Base-by-base conservation (phyloP, 768 basidiomycete species). In the Suillus spraguei region DNA sequence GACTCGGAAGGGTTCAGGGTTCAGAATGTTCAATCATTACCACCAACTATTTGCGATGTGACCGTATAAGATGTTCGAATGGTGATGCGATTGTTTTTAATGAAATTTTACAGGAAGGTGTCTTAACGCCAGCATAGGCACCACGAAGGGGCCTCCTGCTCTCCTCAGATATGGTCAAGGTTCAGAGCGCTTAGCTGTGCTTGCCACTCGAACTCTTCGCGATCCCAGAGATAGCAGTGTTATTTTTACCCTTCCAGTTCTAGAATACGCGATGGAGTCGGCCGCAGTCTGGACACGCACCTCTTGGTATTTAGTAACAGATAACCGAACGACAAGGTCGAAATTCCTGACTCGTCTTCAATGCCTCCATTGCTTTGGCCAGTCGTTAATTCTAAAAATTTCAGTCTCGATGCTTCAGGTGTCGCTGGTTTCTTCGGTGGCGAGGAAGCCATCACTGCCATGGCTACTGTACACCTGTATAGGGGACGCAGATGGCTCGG, bases 371-470 rank as follows among this genome's bases (percentile, higher is more conserved):
- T 70, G 24, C 3, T 8, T 11, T 33, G 52, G 24, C 67, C 71
- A 36, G 56, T 71, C 41, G 4, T 17, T 5, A 2, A 52, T 20
- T 14, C n/a, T 62, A 54, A 59, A 11, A 63, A 32, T 4, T 71
- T 73, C 49, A 62, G 60, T 8, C 71, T 75, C 61, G 69, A 75
- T 20, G 62, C 68, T 4, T 72, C 68, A 49, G 76, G 72, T 4
- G 65, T 77, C 16, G 77, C 73, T 44, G 77, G 77, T 13, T 72
- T 77, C 64, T 72, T 77, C 28, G 77, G 76, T 5, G 76, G 75
- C 14, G 70, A 74, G 36, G 76, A 78, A 60, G 73, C 70, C 5
- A 67, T 77, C 38, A 66, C 74, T 0, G 69, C 77, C 13, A 71
- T 78, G 63, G 58, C 64, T 17, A 65, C 71, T 32, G 71, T 77